Base-by-base conservation (phyloP, 1,284 basidiomycete species). In the Cryptococcus sp. region DNA sequence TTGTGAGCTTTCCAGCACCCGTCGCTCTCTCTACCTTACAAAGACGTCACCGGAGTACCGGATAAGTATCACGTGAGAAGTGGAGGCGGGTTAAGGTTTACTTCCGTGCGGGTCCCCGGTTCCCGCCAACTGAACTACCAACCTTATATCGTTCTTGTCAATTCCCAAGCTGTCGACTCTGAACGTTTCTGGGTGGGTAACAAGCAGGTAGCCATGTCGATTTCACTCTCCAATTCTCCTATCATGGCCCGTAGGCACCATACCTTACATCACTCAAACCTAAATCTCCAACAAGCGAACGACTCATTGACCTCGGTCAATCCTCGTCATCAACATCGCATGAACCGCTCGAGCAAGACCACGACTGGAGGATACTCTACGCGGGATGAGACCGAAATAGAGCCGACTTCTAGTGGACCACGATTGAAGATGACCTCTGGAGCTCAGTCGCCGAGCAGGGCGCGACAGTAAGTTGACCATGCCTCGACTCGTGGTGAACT, bases 271-370 rank as follows among this genome's bases (percentile, higher is more conserved):
- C n/a, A n/a, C n/a, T n/a, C n/a, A n/a, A n/a, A n/a, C n/a, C n/a
- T n/a, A n/a, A n/a, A n/a, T n/a, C n/a, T n/a, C n/a, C n/a, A n/a
- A n/a, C n/a, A n/a, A n/a, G n/a, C n/a, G n/a, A n/a, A n/a, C n/a
- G n/a, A n/a, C n/a, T n/a, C n/a, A n/a, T n/a, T 22, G 49, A 56
- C 56, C 39, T 16, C 53, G 42, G n/a, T 37, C n/a, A 18, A n/a
- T 31, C 45, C 9, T 31, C 21, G 16, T 47, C 32, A 34, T 22
- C n/a, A 36, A 9, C 16, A 9, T 34, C 32, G 21, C 40, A 9
- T 34, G 32, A 9, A 34, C 32, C n/a, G n/a, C n/a, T n/a, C n/a
- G n/a, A 34, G 32, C 32, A 16, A 9, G 32, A 9, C 32, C 32
- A 16, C 32, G 32, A 34, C 16, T 9, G 32, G 32, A 34, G 32